Evolutionary conservation across 2,329 filamentous ascomycete species (phyloP), one percentile per base, ranked within the genome.

Genomic region (Pseudophaeomoniella oleicola): DNA sequence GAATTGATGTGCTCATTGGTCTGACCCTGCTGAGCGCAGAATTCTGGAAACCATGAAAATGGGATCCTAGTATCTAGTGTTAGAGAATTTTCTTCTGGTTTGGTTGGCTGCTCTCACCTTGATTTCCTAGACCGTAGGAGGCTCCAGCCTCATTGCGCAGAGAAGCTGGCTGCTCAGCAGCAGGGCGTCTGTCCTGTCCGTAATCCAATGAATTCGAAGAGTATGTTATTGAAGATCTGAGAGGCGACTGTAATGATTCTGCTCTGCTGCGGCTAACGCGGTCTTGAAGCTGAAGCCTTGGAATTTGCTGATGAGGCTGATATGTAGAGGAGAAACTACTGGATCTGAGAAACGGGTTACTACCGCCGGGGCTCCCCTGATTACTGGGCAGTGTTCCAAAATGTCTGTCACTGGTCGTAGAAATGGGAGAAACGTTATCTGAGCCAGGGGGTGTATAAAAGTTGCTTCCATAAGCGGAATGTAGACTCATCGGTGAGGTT

Each of bases 401-500:
- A 17, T 46, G 43, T 16, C 50, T 46, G 36, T 46, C 46, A 30
- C 50, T 46, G 31, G 51, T 43, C 35, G 45, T 46, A 9, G 49
- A 49, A 5, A 45, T 38, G 42, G 51, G 33, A 38, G 44, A 43
- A 45, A 50, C 14, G 15, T 44, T 47, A 18, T 54, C 55, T 13
- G 49, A 50, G 32, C 44, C 45, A 39, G 50, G 43, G 30, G 55
- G 50, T 6, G 52, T 44, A 41, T 57, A 55, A 29, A 56, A 55
- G 16, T 54, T 54, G 34, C 52, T 53, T 6, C 9, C 9, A 36
- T 51, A 56, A 12, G 48, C 50, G 2, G 59, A 58, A 4, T 49
- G 42, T 17, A 53, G 51, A 36, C 52, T 59, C 33, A 55, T 44
- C 12, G 58, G 54, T 12, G 57, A 59, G 13, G 57, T 51, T 11